Evolutionary conservation across 1,139 yeast species (phyloP), one percentile per base, ranked within the genome.

Genomic region (Zhuliangozyma blackwelliae): DNA sequence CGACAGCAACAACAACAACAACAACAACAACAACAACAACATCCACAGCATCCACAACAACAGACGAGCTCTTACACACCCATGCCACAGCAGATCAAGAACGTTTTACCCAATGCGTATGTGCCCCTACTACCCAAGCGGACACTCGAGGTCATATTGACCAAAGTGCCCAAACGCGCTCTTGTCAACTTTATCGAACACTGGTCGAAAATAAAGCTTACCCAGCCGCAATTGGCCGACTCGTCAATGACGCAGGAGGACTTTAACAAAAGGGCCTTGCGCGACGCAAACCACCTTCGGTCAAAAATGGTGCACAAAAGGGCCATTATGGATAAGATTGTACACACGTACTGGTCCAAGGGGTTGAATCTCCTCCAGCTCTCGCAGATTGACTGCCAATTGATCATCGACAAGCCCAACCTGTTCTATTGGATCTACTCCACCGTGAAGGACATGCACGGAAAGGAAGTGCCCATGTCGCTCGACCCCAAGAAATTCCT

Each of bases 371-470:
- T 84, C 6, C 65, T 78, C 13, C 95, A 86, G 51, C 54, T 80
- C 32, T 83, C 95, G 0, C 90, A 84, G 46, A 60, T 84, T 7
- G 95, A 86, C 48, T 75, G 84, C 40, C 84, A 79, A 47, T 52
- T 72, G 32, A 63, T 84, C 29, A 73, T 82, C 5, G 82, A 80
- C 47, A 68, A 72, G 34, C 81, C 86, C 0, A 59, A 62, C 30
- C 45, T 65, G 1, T 72, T 65, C 46, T 57, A 57, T 20, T 85
- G 95, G 90, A 62, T 71, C 3, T 72, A 74, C 34, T 76, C 86
- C 2, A 72, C 78, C 0, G 75, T 80, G 0, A 57, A 61, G 41
- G 72, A 75, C 43, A 52, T 67, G 3, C 42, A 52, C 11, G 65
- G 58, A 2, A 48, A 57, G 11, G 66, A 61, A 33, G 59, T 56